Conservation (phyloP, 495 filamentous ascomycete species). For the Cenococcum geophilum region DNA sequence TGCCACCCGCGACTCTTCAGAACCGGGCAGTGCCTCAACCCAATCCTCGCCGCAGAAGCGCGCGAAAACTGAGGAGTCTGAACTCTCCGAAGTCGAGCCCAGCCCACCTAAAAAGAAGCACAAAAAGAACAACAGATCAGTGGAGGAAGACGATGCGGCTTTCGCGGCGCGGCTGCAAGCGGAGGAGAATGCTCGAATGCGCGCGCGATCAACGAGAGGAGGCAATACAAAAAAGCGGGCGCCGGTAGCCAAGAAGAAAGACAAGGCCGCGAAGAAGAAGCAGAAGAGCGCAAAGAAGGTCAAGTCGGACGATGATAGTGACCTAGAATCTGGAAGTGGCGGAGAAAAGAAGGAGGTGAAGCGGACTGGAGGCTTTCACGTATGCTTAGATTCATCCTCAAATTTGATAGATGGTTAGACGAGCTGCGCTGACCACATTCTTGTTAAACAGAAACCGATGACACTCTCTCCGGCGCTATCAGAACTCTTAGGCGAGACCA, state of each 20-base stretch:
- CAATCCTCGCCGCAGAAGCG: conserved; percentile 33
- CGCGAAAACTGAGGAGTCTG: conserved; percentile 35
- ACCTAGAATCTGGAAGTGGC: conserved; percentile 58
- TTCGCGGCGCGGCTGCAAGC: conserved; percentile 85
- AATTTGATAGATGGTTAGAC: too few relatives aligned
- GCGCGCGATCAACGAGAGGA: conserved; percentile 63
- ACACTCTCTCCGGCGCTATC: conserved; percentile 61
- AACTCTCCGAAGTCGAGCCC: conserved; percentile 44
- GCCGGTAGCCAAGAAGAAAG: conserved; percentile 44
- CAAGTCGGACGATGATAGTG: conserved; percentile 72
- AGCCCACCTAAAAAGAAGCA: conserved; percentile 51
- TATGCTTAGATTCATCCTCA: conserved; percentile 38
- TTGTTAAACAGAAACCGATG: conserved; percentile 53
- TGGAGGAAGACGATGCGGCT: conserved; percentile 69
- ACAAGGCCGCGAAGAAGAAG: conserved; percentile 61
- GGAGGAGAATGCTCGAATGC: conserved; percentile 65
- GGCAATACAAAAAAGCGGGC: conserved; percentile 47
- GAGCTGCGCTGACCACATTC: not conserved
- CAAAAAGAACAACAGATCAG: conserved; percentile 42
- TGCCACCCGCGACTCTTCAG: conserved; percentile 13
- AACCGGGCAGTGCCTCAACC: conserved; percentile 11
- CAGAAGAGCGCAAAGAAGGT: conserved; percentile 73
- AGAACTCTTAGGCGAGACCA: conserved; percentile 50
- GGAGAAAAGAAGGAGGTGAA: conserved; percentile 60
- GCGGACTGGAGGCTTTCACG: conserved; percentile 61